phyloP scores from a whole-genome alignment of 768 basidiomycete genomes.

The Xerocomellus intermedius region DNA sequence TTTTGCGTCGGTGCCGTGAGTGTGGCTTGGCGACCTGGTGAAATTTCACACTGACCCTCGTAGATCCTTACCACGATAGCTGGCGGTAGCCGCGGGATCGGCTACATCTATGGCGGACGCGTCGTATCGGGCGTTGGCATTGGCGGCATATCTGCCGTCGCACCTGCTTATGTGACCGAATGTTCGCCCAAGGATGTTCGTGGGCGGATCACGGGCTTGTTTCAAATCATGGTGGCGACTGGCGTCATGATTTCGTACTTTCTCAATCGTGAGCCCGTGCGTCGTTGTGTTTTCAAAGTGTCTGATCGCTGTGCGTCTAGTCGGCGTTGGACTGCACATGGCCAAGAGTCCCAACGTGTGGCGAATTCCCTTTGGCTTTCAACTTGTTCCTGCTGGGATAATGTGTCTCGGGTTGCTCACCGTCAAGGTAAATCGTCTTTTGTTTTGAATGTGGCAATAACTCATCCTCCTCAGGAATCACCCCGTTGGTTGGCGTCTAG shows the following conservation, averaged over 20 bases:
- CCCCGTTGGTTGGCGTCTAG: slow-evolving; percentile 75
- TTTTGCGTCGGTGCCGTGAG: slow-evolving; percentile 71
- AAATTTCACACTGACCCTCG: neutral
- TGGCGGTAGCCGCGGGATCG: slow-evolving; percentile 51
- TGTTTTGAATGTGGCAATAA: neutral
- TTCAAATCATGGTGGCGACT: slow-evolving; percentile 82
- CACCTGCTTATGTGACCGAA: slow-evolving; percentile 85
- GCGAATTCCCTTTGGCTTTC: slow-evolving; percentile 73
- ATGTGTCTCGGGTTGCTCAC: slow-evolving; percentile 68
- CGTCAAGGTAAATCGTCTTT: slow-evolving; percentile 43
- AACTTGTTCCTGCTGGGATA: slow-evolving; percentile 72
- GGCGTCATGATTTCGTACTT: slow-evolving; percentile 88
- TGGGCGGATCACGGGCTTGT: slow-evolving; percentile 80
- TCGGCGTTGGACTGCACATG: slow-evolving; percentile 58
- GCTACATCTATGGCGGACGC: slow-evolving; percentile 77
- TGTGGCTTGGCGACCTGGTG: slow-evolving; percentile 23
- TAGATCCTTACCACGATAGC: slow-evolving; percentile 75
- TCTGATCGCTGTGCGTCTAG: slow-evolving; percentile 31
- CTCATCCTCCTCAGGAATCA: slow-evolving; percentile 51
- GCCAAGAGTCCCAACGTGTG: slow-evolving; percentile 49
- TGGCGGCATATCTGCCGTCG: slow-evolving; percentile 79
- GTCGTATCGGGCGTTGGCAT: slow-evolving; percentile 79
- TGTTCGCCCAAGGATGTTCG: slow-evolving; percentile 85
- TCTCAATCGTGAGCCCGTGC: slow-evolving; percentile 58
- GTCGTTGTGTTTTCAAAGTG: slow-evolving; percentile 6